phyloP scores from a whole-genome alignment of 2,329 filamentous ascomycete genomes.

The Diaporthe ampelina region DNA sequence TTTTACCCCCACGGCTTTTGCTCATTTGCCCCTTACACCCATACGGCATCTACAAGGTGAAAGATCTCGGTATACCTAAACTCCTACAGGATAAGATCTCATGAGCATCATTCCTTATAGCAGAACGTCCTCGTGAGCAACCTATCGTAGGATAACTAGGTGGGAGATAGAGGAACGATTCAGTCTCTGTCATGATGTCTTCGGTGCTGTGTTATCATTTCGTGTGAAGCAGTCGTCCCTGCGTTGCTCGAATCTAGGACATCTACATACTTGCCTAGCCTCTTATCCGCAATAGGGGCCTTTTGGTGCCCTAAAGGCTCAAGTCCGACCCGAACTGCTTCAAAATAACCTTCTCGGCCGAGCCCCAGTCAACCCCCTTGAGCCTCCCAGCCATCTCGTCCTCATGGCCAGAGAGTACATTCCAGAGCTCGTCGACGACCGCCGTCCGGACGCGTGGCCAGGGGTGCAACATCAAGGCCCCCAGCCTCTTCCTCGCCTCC shows the following conservation, averaged over 20 bases:
- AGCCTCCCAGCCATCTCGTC: constrained; percentile 53
- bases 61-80: not conserved
- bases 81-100: not conserved
- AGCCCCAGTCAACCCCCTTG: constrained; percentile 70
- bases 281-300: not conserved
- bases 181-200: not conserved
- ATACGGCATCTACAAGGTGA: not conserved
- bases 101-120: not conserved
- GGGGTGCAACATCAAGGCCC: constrained; percentile 82
- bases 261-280: not conserved
- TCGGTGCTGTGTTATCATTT: not conserved
- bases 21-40: not conserved
- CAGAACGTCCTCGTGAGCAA: not conserved
- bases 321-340: constrained; percentile 59
- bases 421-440: constrained; percentile 74
- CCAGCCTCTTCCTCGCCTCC: constrained; percentile 76
- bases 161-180: not conserved
- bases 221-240: not conserved
- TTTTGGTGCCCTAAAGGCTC: constrained; percentile 49
- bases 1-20: too few species aligned
- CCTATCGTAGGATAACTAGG: not conserved
- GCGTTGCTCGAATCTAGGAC: not conserved
- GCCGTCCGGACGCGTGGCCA: constrained; percentile 79
- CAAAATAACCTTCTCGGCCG: constrained; percentile 63
- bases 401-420: constrained; percentile 51